Evolutionary conservation across 2,329 filamentous ascomycete genomes (phyloP), one percentile per base, ranked within the genome.

Genomic region (Chaetothyriales sp.): DNA sequence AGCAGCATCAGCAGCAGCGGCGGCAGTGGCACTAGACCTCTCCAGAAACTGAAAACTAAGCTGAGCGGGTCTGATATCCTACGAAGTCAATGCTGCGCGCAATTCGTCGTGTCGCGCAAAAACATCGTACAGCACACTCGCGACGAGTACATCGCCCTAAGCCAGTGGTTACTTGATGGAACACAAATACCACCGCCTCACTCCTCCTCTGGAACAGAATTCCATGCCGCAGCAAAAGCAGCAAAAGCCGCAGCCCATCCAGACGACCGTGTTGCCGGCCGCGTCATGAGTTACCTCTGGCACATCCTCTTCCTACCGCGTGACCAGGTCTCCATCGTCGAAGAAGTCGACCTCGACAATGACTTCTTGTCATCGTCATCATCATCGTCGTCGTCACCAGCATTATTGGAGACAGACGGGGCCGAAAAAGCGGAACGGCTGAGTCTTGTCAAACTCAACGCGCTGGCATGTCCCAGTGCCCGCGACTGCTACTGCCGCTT

Each of bases 71-170:
- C 66, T 63, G 61, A 74, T 69, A 60, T 71, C 52, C 37, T 75
- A 55, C 60, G 71, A 51, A 65, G 70, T 44, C 70, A 76, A 62
- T 80, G 77, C 60, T 79, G 76, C 64, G 76, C 76, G 9, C 77
- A 78, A 55, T 80, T 78, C 60, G 74, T 72, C 10, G 75, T 78
- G 19, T 67, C 71, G 2, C 64, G 72, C 4, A 67, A 73, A 10
- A 66, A 69, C 18, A 69, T 78, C 18, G 71, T 68, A 62, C 69
- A 71, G 53, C 73, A 77, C 61, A 67, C 69, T 0, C 65, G 68
- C 1, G 71, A 72, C 9, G 73, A 77, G 56, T 77, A 78, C 58
- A 59, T 74, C 13, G 74, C 74, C 20, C 63, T 78, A 49, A 66
- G 76, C 40, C 71, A 77, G 55, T 80, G 77, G 77, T 62, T 80